Evolutionary conservation across 2,329 filamentous ascomycete genomes (phyloP).

Genomic region (Fusarium sp.): DNA sequence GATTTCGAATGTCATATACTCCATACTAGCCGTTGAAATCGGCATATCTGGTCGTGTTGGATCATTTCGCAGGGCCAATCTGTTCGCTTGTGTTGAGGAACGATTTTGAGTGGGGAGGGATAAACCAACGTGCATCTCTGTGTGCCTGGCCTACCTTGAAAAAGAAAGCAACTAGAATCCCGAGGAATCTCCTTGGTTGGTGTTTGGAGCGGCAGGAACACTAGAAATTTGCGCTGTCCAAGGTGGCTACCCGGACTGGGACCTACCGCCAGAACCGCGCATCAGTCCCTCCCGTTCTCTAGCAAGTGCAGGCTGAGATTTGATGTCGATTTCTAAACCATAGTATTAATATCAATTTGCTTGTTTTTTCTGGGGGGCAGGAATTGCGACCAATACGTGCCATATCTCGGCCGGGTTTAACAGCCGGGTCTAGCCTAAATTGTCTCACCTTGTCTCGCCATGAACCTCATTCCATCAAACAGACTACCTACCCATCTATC

Average conservation of each 20-base stretch:
- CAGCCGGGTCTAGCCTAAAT: slow-evolving; percentile 40
- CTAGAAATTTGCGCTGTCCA: neutral
- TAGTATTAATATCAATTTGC: slow-evolving; percentile 10
- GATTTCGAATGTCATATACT: slow-evolving; percentile 6
- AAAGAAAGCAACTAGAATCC: slow-evolving; percentile 20
- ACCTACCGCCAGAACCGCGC: slow-evolving; percentile 42
- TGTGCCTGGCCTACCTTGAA: neutral
- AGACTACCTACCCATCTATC: neutral
- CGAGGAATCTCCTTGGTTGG: slow-evolving; percentile 23
- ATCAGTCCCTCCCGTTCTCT: neutral
- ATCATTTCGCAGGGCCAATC: slow-evolving; percentile 15
- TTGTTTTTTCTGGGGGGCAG: neutral
- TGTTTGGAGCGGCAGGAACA: slow-evolving; percentile 13
- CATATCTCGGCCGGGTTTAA: slow-evolving; percentile 26
- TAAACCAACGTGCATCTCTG: neutral
- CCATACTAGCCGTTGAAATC: slow-evolving; percentile 16
- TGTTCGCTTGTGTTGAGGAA: slow-evolving; percentile 4
- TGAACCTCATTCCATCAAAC: slow-evolving; percentile 21
- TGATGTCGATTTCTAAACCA: neutral
- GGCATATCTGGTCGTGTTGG: slow-evolving; percentile 3
- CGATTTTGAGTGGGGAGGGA: slow-evolving; percentile 5
- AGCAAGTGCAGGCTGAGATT: slow-evolving; percentile 6
- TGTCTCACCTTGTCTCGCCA: slow-evolving; percentile 40
- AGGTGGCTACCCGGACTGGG: neutral
- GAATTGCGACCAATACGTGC: slow-evolving; percentile 8